Evolutionary conservation across 169 alveolate species (phyloP).

Genomic region (Plasmodium falciparum): DNA sequence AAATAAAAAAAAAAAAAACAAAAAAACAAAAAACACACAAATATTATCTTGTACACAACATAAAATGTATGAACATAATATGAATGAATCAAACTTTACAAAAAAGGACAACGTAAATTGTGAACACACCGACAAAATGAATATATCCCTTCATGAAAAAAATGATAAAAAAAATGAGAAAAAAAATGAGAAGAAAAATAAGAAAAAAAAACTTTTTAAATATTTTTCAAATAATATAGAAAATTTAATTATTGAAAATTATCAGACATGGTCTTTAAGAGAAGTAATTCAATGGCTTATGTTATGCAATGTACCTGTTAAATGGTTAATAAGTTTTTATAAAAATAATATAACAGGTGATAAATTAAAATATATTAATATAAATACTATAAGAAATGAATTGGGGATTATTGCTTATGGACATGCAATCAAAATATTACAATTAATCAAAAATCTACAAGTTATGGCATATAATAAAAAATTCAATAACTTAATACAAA

Average conservation of each 20-base stretch:
- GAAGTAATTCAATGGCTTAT: slow-evolving; percentile 66
- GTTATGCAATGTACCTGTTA: slow-evolving; percentile 40
- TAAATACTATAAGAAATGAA: slow-evolving; percentile 21
- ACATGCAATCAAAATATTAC: slow-evolving; percentile 48
- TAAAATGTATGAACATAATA: too few relatives aligned
- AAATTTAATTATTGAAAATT: slow-evolving; percentile 39
- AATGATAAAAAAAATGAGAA: too few relatives aligned
- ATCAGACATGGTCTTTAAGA: slow-evolving; percentile 32
- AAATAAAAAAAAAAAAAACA: too few relatives aligned
- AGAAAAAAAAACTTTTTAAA: not conserved
- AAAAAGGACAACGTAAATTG: too few relatives aligned
- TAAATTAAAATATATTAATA: slow-evolving; percentile 13
- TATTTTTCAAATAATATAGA: not conserved
- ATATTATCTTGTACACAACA: too few relatives aligned
- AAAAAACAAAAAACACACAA: too few relatives aligned
- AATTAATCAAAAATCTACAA: slow-evolving; percentile 39
- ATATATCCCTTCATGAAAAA: too few relatives aligned
- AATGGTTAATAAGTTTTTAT: slow-evolving; percentile 36
- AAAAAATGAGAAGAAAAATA: too few relatives aligned
- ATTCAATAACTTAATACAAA: slow-evolving; percentile 5
- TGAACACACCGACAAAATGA: too few relatives aligned
- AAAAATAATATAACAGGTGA: slow-evolving; percentile 46
- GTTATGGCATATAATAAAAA: slow-evolving; percentile 51
- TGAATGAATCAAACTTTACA: too few relatives aligned
- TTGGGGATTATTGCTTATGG: slow-evolving; percentile 67